Percentiles rank a stretch among this genome's conserved stretches.
Evolutionary conservation across 352 stramenopile genomes (phyloP).

Genomic region (Stramenopiles sp.): DNA sequence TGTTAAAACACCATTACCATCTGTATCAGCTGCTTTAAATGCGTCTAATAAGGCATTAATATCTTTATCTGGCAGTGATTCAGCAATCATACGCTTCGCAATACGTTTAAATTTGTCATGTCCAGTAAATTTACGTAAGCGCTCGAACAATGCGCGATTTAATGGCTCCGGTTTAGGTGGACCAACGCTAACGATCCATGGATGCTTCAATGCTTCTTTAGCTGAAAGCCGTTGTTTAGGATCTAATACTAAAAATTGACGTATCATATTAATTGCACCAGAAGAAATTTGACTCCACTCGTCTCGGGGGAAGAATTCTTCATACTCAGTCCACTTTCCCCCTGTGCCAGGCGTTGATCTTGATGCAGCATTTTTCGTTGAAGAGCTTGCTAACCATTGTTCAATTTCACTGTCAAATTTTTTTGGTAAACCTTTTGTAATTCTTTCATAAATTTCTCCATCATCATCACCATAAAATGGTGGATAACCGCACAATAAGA

Average conservation of each 20-base stretch:
- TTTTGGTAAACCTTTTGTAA: no score
- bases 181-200: background rate
- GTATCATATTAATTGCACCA: background rate
- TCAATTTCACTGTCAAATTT: no score
- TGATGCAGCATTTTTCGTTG: no score
- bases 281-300: background rate
- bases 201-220: background rate
- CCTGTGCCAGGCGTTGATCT: no score
- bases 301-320: background rate
- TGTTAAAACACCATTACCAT: background rate
- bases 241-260: background rate
- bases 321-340: background rate
- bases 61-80: background rate
- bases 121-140: background rate
- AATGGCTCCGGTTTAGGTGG: background rate
- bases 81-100: background rate
- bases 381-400: no score
- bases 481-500: slow-evolving; percentile 1
- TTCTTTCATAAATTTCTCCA: background rate
- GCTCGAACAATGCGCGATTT: background rate
- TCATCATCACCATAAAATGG: background rate
- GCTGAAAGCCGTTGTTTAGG: background rate
- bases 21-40: background rate
- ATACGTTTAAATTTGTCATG: background rate
- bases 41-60: background rate